A percentile compares a stretch with the other conserved stretches of the same genome.
Conservation (phyloP, 2,329 filamentous ascomycete species). For the Fusarium irregulare region DNA sequence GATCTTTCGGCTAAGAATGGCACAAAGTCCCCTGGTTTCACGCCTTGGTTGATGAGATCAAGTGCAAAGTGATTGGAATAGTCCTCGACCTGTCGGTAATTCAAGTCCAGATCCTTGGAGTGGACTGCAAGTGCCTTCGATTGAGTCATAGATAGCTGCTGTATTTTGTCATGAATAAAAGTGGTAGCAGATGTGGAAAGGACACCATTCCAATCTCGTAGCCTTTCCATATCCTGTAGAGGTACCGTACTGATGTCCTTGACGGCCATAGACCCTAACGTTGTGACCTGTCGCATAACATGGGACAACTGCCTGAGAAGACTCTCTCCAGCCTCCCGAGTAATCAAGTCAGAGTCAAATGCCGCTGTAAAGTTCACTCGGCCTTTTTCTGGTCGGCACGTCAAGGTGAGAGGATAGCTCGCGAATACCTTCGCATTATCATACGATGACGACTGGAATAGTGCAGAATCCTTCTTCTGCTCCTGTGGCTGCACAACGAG, state of each 20-base stretch:
- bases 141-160: neutral
- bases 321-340: neutral
- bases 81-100: neutral
- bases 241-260: neutral
- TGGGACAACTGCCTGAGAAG: neutral
- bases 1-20: neutral
- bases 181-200: neutral
- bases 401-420: neutral
- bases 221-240: neutral
- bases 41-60: neutral
- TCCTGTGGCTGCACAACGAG: conserved; percentile 4
- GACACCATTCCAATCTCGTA: neutral
- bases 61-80: neutral
- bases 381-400: neutral
- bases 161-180: neutral
- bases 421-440: neutral
- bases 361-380: neutral
- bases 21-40: neutral
- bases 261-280: neutral
- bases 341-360: neutral
- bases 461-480: neutral
- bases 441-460: neutral
- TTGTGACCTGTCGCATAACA: neutral
- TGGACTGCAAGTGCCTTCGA: neutral
- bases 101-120: neutral